A percentile compares a stretch with the other conserved stretches of the same genome.
phyloP scores from a whole-genome alignment of 306 rosid genomes.

The Carpinus fangiana region DNA sequence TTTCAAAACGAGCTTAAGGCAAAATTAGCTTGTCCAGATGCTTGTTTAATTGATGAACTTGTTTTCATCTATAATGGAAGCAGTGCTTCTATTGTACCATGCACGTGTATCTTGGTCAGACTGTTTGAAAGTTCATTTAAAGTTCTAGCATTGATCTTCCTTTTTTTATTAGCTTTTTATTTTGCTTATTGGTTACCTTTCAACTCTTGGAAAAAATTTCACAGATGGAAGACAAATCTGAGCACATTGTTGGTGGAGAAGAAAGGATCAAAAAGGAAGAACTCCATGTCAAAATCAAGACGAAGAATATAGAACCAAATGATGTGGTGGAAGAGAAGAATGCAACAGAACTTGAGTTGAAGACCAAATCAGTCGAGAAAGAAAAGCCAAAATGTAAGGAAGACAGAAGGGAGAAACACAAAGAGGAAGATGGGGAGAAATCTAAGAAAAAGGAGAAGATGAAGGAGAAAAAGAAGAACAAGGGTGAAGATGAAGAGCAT shows the following conservation, averaged over 20 bases:
- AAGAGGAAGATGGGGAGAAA: constrained; percentile 34
- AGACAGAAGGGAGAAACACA: constrained; percentile 39
- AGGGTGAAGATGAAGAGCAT: constrained; percentile 24
- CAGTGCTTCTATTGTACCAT: neutral
- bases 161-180: neutral
- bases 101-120: neutral
- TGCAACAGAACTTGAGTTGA: constrained; percentile 39
- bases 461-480: constrained; percentile 21
- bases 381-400: constrained; percentile 21
- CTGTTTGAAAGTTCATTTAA: neutral
- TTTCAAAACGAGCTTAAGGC: neutral
- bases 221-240: constrained; percentile 54
- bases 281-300: constrained; percentile 29
- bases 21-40: neutral
- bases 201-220: constrained; percentile 13
- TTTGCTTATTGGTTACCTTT: constrained; percentile 10
- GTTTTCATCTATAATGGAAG: neutral
- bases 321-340: constrained; percentile 42
- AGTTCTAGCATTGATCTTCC: neutral
- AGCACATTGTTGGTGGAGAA: constrained; percentile 8
- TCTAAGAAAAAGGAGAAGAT: constrained; percentile 31
- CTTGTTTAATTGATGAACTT: neutral
- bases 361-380: constrained; percentile 47
- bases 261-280: constrained; percentile 30
- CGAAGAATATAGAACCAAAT: constrained; percentile 36